Base-by-base conservation (phyloP, 331 rosid genomes). In the Saraca asoca region DNA sequence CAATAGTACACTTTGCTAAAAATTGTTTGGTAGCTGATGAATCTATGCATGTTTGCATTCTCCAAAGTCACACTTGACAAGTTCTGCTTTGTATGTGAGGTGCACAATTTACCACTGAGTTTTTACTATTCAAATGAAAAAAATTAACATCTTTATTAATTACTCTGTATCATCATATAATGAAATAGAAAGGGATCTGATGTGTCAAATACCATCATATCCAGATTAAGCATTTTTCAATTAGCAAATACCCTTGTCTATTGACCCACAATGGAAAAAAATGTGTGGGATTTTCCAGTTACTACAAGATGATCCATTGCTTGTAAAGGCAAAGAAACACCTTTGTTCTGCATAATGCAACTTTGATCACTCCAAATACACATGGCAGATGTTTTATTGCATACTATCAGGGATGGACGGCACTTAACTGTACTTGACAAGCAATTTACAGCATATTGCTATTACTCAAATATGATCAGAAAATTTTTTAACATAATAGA, bases 171-270 rank as follows among this genome's bases (percentile, higher is more conserved):
- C 9, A 65, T 67, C 54, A 51, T 35, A 9, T 33, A 19, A 39
- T 34, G 31, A 12, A 34, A 55, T 35, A 58, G 53, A 14, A 64
- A 66, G 53, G 45, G 20, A 58, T 44, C 6, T 33, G 50, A 79
- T 55, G 51, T 41, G 52, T 38, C 63, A 74, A 58, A 52, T 55
- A 33, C 52, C 62, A 71, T 72, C 35, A 19, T 33, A 58, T 15
- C 44, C 16, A 62, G 42, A 14, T 48, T 55, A 68, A 39, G 31
- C 58, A 48, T 38, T 52, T 35, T 53, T 39, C 46, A 57, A 39
- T 39, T 34, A 62, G 66, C 39, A 68, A 42, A 18, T 3, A 65
- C 38, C 42, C 29, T 33, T 56, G 17, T 37, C 19, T 35, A 45
- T 65, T 69, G 60, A 53, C 60, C 52, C 58, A 50, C n/a, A 34